A percentile compares a stretch with the other conserved stretches of the same genome.
These are phyloP conservation scores for Sclerotinia subarctica DNA, from an alignment of 2,329 filamentous ascomycete genomes.

Conservation along the genomic window DNA sequence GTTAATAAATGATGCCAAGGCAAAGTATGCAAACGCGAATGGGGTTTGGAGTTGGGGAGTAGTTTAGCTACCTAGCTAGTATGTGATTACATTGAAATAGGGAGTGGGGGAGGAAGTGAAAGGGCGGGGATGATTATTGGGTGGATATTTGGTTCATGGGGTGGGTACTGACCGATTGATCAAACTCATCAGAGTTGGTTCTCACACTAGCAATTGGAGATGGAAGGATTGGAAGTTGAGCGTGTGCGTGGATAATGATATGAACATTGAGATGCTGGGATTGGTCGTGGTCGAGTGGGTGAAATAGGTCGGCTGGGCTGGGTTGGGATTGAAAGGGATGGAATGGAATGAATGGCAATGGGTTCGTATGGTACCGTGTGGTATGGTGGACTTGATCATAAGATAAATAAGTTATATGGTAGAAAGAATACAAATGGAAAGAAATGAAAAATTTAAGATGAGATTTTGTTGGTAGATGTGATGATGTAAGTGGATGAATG, in stretches of 20 bases:
- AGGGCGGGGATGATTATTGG: not conserved
- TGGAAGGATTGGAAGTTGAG: not conserved
- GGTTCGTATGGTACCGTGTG: too few species aligned
- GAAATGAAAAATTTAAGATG: not conserved
- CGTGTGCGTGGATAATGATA: not conserved
- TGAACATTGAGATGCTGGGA: not conserved
- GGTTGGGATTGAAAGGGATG: too few species aligned
- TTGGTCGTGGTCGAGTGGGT: not conserved
- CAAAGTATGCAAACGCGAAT: constrained; percentile 2
- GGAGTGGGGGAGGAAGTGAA: not conserved
- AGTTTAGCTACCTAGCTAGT: not conserved
- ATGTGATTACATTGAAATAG: constrained; percentile 4
- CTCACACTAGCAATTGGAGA: not conserved
- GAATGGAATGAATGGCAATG: not conserved
- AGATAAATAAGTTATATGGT: not conserved
- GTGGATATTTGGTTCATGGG: not conserved
- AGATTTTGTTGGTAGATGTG: too few species aligned
- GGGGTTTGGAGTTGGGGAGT: not conserved
- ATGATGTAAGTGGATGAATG: too few species aligned
- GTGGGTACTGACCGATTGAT: not conserved
- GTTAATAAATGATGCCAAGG: not conserved
- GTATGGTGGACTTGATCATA: not conserved
- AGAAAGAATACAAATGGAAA: constrained; percentile 13
- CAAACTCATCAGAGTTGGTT: not conserved
- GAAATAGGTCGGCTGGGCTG: not conserved